Evolutionary conservation across 805 yeast species (phyloP), one percentile per base, ranked within the genome.

Genomic region (Lipomyces chichibuensis): DNA sequence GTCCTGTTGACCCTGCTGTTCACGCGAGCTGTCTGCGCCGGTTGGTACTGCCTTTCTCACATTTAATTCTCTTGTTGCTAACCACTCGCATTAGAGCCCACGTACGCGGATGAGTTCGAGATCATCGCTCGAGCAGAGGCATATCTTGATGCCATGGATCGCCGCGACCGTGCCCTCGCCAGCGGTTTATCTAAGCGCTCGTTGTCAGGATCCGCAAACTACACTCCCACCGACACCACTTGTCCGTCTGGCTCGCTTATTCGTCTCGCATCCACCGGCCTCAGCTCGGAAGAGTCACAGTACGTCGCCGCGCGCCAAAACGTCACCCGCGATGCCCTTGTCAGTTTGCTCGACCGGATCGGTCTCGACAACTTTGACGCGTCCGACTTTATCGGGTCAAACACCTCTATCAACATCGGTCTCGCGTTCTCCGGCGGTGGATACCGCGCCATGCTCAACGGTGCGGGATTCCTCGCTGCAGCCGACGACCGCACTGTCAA

Each of bases 341-440:
- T 79, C 43, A 78, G 78, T 29, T 86, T 84, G 74, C 78, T 86
- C 64, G 74, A 77, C 37, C 77, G 81, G 20, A 80, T 83, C 29
- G 81, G 82, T 66, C 72, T 86, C 77, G 75, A 79, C n/a, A 86
- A 81, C 69, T 84, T 68, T 51, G 59, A 66, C 37, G 65, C 71
- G n/a, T n/a, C 59, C 25, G 49, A 54, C 17, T 63, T 68, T 54
- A 29, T 66, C 23, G 59, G 66, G 25, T 25, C 55, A 23, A 71
- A 73, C 66, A 70, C 75, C 3, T 54, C 65, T 43, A 57, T 76
- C 59, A 71, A 69, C 5, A 71, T 77, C 37, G 83, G 81, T 11
- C 67, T 79, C 14, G 88, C 92, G 3, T 87, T 88, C 72, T 86
- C 91, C 23, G 97, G 97, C 57, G 98, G 98, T 74, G 98, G 98